A percentile compares a stretch with the other conserved stretches of the same genome.
These are phyloP conservation scores for Ambrosiella cleistominuta DNA, from an alignment of 2,329 filamentous ascomycete genomes.

Conservation along the genomic window DNA sequence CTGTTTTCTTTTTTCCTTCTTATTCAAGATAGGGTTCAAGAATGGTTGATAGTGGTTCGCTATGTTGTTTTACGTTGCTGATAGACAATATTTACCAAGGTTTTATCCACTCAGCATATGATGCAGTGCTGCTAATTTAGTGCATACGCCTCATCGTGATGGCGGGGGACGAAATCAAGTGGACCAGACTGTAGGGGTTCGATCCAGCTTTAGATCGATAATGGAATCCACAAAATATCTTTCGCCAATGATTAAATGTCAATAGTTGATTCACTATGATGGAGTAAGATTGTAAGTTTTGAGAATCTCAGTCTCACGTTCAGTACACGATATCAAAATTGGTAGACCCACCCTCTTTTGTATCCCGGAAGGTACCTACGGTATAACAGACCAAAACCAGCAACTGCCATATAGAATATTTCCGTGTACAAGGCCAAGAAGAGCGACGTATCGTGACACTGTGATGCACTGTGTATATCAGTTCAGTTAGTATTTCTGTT, in stretches of 20 bases:
- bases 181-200: neutral
- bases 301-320: too few species aligned
- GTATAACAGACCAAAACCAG: neutral
- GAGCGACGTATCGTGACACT: neutral
- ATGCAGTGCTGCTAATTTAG: neutral
- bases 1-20: neutral
- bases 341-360: too few species aligned
- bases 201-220: neutral
- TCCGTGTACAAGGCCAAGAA: neutral
- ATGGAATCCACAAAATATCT: too few species aligned
- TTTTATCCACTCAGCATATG: neutral
- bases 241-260: too few species aligned
- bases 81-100: neutral
- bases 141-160: neutral
- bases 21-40: neutral
- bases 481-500: neutral
- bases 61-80: neutral
- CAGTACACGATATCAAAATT: too few species aligned
- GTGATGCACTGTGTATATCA: neutral
- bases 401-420: neutral
- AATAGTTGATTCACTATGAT: too few species aligned
- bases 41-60: neutral
- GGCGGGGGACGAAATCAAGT: neutral
- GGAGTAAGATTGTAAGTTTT: too few species aligned
- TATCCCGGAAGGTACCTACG: too few species aligned